Evolutionary conservation across 2,329 filamentous ascomycete genomes (phyloP).

Genomic region (Trichoderma simmonsii): DNA sequence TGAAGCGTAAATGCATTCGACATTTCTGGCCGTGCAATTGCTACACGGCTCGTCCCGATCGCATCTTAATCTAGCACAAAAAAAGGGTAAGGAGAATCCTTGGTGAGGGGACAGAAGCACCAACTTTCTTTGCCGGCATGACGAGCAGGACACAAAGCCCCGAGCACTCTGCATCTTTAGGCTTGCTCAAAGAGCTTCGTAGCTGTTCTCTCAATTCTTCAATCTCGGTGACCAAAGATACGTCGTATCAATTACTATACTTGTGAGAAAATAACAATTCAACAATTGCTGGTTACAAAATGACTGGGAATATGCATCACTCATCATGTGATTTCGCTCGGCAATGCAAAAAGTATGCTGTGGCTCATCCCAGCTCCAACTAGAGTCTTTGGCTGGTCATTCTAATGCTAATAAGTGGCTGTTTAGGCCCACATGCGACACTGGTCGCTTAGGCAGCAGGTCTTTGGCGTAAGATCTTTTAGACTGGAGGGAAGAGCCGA

Average conservation of each 20-base stretch:
- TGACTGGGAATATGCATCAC: neutral
- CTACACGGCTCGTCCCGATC: neutral
- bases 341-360: neutral
- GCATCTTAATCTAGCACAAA: neutral
- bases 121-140: neutral
- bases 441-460: neutral
- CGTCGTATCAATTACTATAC: neutral
- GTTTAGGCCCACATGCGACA: neutral
- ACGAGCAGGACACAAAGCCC: neutral
- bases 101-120: neutral
- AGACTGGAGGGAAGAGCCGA: neutral
- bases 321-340: neutral
- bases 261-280: neutral
- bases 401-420: neutral
- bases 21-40: neutral
- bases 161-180: neutral
- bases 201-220: neutral
- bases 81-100: neutral
- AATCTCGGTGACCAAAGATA: neutral
- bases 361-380: neutral
- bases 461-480: neutral
- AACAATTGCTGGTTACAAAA: neutral
- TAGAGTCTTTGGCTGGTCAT: neutral
- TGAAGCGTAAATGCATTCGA: neutral
- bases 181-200: neutral